Conservation (phyloP, 495 filamentous ascomycete species). For the Penicillium argentinense region DNA sequence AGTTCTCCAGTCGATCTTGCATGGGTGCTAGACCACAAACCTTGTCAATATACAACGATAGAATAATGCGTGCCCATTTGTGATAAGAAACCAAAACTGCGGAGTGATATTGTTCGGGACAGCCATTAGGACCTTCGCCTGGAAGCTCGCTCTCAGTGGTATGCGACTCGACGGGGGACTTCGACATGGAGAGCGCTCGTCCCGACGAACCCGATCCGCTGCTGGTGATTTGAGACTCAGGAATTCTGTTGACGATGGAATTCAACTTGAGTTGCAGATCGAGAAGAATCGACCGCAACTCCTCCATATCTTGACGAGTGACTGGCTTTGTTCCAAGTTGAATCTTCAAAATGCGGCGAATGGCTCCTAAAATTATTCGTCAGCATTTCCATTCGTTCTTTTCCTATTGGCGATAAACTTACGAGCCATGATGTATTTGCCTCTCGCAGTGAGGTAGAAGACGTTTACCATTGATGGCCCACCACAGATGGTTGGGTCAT, state of each 20-base stretch:
- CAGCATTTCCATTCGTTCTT: slow-evolving; percentile 2
- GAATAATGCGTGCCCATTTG: slow-evolving; percentile 47
- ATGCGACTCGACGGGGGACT: slow-evolving; percentile 28
- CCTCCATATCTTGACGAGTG: slow-evolving; percentile 46
- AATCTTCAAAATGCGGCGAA: slow-evolving; percentile 46
- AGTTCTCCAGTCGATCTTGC: neutral
- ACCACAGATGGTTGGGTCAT: slow-evolving; percentile 44
- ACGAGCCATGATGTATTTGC: slow-evolving; percentile 51
- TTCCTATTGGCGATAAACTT: slow-evolving; percentile 15
- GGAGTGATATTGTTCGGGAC: slow-evolving; percentile 46
- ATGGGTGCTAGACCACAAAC: slow-evolving; percentile 22
- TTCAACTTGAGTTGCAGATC: slow-evolving; percentile 47
- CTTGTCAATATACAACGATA: slow-evolving; percentile 48
- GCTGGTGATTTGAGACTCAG: slow-evolving; percentile 18
- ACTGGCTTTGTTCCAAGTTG: slow-evolving; percentile 47
- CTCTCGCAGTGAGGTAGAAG: slow-evolving; percentile 45
- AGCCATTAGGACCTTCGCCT: slow-evolving; percentile 37
- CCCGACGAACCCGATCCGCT: slow-evolving; percentile 16
- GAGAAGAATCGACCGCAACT: slow-evolving; percentile 42
- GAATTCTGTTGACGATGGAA: slow-evolving; percentile 44
- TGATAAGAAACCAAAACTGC: slow-evolving; percentile 45
- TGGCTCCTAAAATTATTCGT: slow-evolving; percentile 33
- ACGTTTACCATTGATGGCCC: slow-evolving; percentile 50
- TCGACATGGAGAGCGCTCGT: slow-evolving; percentile 29
- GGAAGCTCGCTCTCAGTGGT: slow-evolving; percentile 34